These are phyloP conservation scores for Cardamine chenopodiifolia DNA, from an alignment of 345 rosid genomes.

Conservation along the genomic window DNA sequence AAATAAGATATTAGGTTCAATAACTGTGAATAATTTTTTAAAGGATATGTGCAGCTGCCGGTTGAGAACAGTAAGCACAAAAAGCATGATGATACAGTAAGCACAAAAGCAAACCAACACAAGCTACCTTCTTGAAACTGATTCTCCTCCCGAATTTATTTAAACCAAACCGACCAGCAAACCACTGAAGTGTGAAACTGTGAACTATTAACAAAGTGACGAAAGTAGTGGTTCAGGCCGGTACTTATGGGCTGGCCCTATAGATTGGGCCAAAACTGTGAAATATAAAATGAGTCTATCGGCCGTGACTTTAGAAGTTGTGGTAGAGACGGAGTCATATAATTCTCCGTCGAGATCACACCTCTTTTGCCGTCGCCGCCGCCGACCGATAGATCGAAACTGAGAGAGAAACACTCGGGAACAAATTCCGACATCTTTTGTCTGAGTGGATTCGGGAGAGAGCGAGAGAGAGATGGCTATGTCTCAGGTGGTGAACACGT, in stretches of 20 bases:
- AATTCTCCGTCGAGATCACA: conserved; percentile 12
- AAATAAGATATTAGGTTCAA: background rate
- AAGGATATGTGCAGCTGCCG: conserved; percentile 8
- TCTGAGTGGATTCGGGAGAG: background rate
- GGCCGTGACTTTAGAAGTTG: conserved; percentile 9
- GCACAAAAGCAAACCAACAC: background rate
- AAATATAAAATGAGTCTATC: background rate
- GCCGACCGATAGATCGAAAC: background rate
- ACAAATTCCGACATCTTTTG: background rate
- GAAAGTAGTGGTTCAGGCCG: no score
- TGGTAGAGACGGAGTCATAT: background rate
- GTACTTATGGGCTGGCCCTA: conserved; percentile 16
- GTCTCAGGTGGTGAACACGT: conserved; percentile 84
- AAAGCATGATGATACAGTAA: background rate
- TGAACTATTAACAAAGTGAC: background rate
- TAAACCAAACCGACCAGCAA: no score
- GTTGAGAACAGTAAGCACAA: conserved; percentile 1
- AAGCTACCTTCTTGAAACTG: conserved; percentile 5
- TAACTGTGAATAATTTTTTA: conserved; percentile 15
- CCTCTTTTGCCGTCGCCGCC: conserved; percentile 20
- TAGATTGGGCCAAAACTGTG: background rate
- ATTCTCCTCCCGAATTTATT: background rate
- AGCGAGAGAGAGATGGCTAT: conserved; percentile 54
- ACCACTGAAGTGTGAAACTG: no score
- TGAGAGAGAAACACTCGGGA: background rate